These are phyloP conservation scores for Phaeophleospora eucalypticola DNA, from an alignment of 2,329 filamentous ascomycete species.

Conservation along the genomic window DNA sequence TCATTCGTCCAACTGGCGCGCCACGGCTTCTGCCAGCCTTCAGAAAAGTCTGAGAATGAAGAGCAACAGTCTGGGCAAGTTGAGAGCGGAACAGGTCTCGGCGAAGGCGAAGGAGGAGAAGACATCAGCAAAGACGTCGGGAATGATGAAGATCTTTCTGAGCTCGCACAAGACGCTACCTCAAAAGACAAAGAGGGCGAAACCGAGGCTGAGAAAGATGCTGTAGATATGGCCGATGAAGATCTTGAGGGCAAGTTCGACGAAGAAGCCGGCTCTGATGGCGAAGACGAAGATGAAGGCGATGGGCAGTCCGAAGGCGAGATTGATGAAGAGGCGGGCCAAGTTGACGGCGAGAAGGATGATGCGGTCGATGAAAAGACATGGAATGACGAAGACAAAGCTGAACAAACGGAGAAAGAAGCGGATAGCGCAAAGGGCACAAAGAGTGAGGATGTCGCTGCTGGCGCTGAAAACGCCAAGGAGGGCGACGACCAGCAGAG, in stretches of 20 bases:
- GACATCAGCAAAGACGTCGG: constrained; percentile 97
- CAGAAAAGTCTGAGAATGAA: constrained; percentile 60
- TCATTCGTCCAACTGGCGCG: constrained; percentile 74
- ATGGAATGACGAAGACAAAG: constrained; percentile 81
- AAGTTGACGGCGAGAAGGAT: constrained; percentile 82
- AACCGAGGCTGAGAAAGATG: constrained; percentile 76
- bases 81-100: constrained; percentile 87
- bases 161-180: constrained; percentile 75
- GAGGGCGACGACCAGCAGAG: constrained; percentile 51
- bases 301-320: constrained; percentile 55
- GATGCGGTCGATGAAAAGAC: constrained; percentile 97
- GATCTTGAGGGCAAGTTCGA: constrained; percentile 84
- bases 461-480: constrained; percentile 41
- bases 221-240: constrained; percentile 87
- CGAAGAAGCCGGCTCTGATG: constrained; percentile 49
- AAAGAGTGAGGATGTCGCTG: constrained; percentile 45
- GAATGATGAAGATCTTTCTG: constrained; percentile 86
- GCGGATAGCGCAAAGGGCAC: constrained; percentile 55
- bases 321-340: constrained; percentile 63
- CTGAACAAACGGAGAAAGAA: constrained; percentile 78
- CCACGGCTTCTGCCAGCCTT: constrained; percentile 87
- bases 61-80: constrained; percentile 61
- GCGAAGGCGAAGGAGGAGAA: constrained; percentile 90
- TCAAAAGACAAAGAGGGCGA: constrained; percentile 53
- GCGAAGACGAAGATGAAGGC: constrained; percentile 63